These are phyloP conservation scores for Talaromyces sp. DNA, from an alignment of 2,329 filamentous ascomycete genomes.

Conservation along the genomic window DNA sequence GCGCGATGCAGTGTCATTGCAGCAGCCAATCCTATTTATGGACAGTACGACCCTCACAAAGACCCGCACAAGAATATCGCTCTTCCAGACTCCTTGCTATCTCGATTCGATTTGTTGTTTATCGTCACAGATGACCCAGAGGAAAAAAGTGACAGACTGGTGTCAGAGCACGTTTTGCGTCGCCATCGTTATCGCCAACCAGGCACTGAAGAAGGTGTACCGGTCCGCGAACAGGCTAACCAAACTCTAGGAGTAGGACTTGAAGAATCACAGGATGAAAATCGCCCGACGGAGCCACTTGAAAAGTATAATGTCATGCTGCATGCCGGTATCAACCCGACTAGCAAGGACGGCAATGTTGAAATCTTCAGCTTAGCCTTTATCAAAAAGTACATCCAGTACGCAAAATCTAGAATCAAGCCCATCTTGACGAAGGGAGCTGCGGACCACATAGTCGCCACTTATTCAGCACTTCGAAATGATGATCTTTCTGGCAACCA, in stretches of 20 bases:
- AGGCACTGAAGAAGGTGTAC: constrained; percentile 88
- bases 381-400: constrained; percentile 99
- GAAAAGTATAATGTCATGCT: constrained; percentile 97
- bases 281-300: constrained; percentile 79
- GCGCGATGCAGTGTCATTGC: constrained; percentile 95
- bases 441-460: constrained; percentile 82
- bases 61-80: constrained; percentile 99
- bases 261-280: constrained; percentile 67
- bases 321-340: constrained; percentile 81
- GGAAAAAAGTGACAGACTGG: constrained; percentile 80
- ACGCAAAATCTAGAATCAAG: constrained; percentile 87
- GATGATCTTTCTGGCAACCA: constrained; percentile 95
- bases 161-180: constrained; percentile 93
- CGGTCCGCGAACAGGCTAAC: constrained; percentile 79
- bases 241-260: constrained; percentile 85
- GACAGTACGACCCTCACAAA: constrained; percentile 97
- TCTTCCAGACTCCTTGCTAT: constrained; percentile 89
- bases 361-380: constrained; percentile 95
- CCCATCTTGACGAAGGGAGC: constrained; percentile 87
- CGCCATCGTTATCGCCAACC: constrained; percentile 96
- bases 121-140: constrained; percentile 98
- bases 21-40: constrained; percentile 95
- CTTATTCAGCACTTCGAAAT: constrained; percentile 89
- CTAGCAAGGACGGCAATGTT: constrained; percentile 67
- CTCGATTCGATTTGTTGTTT: constrained; percentile 97